Percentiles rank a stretch among this genome's conserved stretches.
These are phyloP conservation scores for Penicillium sp. DNA, from an alignment of 2,329 filamentous ascomycete species.

Conservation along the genomic window DNA sequence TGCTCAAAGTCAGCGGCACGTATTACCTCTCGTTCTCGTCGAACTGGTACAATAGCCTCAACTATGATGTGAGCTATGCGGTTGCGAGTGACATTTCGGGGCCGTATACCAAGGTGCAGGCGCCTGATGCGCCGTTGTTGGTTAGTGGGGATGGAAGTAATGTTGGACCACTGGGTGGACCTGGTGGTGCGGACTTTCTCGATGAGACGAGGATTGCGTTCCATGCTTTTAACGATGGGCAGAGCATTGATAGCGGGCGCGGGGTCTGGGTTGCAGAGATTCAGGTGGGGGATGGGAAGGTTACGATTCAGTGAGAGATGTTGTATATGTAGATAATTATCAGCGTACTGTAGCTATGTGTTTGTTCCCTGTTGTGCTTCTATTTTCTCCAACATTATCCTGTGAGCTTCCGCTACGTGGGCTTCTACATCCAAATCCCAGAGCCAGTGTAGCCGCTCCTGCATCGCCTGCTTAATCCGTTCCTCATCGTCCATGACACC, in stretches of 20 bases:
- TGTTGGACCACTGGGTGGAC: slow-evolving; percentile 32
- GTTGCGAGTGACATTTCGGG: slow-evolving; percentile 40
- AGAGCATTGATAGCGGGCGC: slow-evolving; percentile 24
- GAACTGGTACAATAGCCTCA: slow-evolving; percentile 60
- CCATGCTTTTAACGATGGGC: slow-evolving; percentile 32
- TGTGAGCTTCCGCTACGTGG: slow-evolving; percentile 30
- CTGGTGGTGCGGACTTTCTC: slow-evolving; percentile 37
- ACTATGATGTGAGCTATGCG: slow-evolving; percentile 63
- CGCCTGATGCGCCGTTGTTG: slow-evolving; percentile 35
- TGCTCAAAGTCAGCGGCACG: slow-evolving; percentile 51
- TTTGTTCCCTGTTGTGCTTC: neutral
- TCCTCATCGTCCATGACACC: slow-evolving; percentile 33
- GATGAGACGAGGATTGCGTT: slow-evolving; percentile 34
- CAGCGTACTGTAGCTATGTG: neutral
- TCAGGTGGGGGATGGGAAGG: slow-evolving; percentile 13
- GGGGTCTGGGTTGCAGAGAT: slow-evolving; percentile 30
- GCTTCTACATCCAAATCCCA: slow-evolving; percentile 40
- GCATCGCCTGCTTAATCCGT: slow-evolving; percentile 30
- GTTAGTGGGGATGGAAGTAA: slow-evolving; percentile 30
- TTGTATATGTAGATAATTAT: neutral
- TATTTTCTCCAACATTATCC: slow-evolving; percentile 1
- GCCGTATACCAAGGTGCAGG: slow-evolving; percentile 35
- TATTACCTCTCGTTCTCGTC: slow-evolving; percentile 65
- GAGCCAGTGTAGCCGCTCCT: slow-evolving; percentile 36
- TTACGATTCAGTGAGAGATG: neutral